Conservation (phyloP, 768 basidiomycete species). For the Clitopilus hobsonii region DNA sequence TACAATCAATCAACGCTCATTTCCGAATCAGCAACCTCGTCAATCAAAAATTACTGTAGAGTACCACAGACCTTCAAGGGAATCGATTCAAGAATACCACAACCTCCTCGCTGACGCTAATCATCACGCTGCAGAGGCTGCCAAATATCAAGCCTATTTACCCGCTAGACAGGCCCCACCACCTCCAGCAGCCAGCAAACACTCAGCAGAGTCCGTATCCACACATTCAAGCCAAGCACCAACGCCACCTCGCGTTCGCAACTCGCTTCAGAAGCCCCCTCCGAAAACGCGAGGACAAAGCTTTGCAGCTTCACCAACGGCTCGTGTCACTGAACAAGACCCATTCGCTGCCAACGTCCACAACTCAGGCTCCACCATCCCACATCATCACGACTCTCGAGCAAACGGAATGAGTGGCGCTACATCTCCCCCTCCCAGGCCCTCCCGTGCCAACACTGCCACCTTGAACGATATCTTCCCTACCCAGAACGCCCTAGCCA, state of each 20-base stretch:
- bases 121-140: slow-evolving; percentile 49
- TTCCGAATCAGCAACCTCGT: slow-evolving; percentile 35
- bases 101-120: slow-evolving; percentile 62
- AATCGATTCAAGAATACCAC: slow-evolving; percentile 75
- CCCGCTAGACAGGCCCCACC: slow-evolving; percentile 34
- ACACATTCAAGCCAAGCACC: slow-evolving; percentile 16
- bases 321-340: slow-evolving; percentile 45
- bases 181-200: slow-evolving; percentile 39
- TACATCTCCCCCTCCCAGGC: slow-evolving; percentile 65
- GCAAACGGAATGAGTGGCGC: slow-evolving; percentile 31
- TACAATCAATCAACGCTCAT: slow-evolving; percentile 43
- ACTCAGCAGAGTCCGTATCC: slow-evolving; percentile 39
- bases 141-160: slow-evolving; percentile 28
- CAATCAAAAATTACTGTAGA: slow-evolving; percentile 70
- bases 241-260: slow-evolving; percentile 34
- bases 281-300: slow-evolving; percentile 51
- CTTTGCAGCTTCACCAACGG: slow-evolving; percentile 31
- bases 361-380: slow-evolving; percentile 26
- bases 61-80: slow-evolving; percentile 68
- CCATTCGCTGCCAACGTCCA: slow-evolving; percentile 46
- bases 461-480: slow-evolving; percentile 73
- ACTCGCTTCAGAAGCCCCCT: slow-evolving; percentile 60
- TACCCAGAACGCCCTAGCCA: slow-evolving; percentile 30
- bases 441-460: slow-evolving; percentile 81
- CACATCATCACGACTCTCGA: slow-evolving; percentile 20